Percentiles rank a stretch among this genome's conserved stretches.
phyloP scores from a whole-genome alignment of 331 rosid genomes.

The Rhamnella rubrinervis region DNA sequence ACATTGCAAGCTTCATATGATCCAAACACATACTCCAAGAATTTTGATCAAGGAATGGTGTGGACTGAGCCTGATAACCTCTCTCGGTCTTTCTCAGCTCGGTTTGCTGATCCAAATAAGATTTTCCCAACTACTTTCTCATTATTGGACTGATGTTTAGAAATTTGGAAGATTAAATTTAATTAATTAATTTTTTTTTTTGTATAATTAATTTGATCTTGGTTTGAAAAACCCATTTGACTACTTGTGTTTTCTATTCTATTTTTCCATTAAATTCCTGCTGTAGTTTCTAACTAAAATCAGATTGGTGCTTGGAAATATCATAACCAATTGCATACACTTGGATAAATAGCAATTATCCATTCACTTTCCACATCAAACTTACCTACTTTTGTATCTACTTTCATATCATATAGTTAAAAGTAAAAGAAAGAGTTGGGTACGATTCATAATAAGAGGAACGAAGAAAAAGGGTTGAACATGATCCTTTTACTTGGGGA shows the following conservation, averaged over 20 bases:
- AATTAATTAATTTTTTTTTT: too few species aligned
- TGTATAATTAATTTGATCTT: conserved; percentile 1
- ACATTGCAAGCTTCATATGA: conserved; percentile 39
- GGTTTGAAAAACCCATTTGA: conserved; percentile 4
- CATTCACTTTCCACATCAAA: too few species aligned
- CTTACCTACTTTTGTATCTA: too few species aligned
- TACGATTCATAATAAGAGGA: too few species aligned
- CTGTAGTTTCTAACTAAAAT: too few species aligned
- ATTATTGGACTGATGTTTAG: conserved; percentile 25
- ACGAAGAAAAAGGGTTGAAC: too few species aligned
- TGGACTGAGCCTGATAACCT: conserved; percentile 62
- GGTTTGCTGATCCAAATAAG: conserved; percentile 57
- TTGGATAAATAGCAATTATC: too few species aligned
- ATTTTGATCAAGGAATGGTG: conserved; percentile 57
- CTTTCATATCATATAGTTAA: too few species aligned
- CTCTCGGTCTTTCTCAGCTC: conserved; percentile 70
- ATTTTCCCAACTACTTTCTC: conserved; percentile 30
- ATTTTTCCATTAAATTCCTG: neutral
- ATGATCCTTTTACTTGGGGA: too few species aligned
- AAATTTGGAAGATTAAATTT: neutral
- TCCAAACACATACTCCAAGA: conserved; percentile 50
- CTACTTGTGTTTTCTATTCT: neutral
- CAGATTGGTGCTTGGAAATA: too few species aligned
- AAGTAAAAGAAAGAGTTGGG: too few species aligned
- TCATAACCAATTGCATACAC: neutral